Evolutionary conservation across 164 flowering plant species (phyloP), one percentile per base, ranked within the genome.

Genomic region (Nelumbo lutea): DNA sequence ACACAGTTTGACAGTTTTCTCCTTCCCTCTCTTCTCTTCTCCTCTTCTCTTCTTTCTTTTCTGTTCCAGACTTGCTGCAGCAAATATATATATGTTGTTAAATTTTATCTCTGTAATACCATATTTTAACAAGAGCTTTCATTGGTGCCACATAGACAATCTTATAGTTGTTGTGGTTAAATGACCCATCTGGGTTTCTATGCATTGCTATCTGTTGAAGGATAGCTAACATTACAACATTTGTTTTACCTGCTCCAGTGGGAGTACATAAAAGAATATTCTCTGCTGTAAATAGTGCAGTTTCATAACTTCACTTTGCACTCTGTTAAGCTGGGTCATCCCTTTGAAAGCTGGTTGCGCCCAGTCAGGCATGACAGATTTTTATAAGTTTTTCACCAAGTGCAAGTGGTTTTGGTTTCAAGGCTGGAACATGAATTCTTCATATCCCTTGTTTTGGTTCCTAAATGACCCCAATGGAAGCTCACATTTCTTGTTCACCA

Each of bases 71-170:
- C 27, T 27, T 27, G 27, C 27, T 27, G 27, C 27, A 27, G 27
- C 27, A 27, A 0, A 27, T 27, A 27, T 27, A 27, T 27, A 27
- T 27, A 27, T 27, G 27, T 27, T 27, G 27, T 27, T 27, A 27
- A 27, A 27, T 27, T 27, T 27, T 27, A 27, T 27, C 27, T 27
- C 27, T 27, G 27, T 27, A 27, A 27, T 27, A 27, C 27, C 27
- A 27, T 27, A 27, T 27, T 27, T 27, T 27, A 64, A 96, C 98
- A 72, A 96, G 87, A 68, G 98, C 99, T 75, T 93, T 96, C 98
- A 93, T 96, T 1, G 98, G 98, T 6, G 98, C 99, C 70, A 96
- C 97, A 75, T 96, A 96, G 14, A 96, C 97, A 75, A 96, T 90
- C 81, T 96, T 96, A 74, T 84, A 93, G 43, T 83, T 72, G 64